Percentiles rank a stretch among this genome's conserved stretches.
phyloP scores from a whole-genome alignment of 495 filamentous ascomycete genomes.

The Aspergillus heteromorphus region DNA sequence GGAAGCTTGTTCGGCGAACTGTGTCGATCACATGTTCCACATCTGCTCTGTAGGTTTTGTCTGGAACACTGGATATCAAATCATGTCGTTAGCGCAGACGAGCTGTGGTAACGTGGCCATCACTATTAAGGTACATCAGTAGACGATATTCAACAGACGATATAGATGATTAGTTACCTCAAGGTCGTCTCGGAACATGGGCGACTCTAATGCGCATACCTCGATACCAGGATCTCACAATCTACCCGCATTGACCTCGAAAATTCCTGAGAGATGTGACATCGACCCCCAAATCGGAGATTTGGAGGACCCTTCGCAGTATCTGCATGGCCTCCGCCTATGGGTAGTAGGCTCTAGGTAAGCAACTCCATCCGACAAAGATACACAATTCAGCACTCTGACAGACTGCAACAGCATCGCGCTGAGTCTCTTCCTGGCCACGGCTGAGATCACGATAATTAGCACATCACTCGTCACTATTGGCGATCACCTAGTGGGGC shows the following conservation, averaged over 20 bases:
- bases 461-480: conserved; percentile 54
- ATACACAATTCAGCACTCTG: neutral
- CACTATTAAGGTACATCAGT: neutral
- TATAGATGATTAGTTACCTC: neutral
- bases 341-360: neutral
- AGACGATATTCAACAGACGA: neutral
- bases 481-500: conserved; percentile 43
- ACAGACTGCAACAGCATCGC: conserved; percentile 33
- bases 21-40: neutral
- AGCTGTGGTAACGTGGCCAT: neutral
- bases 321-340: neutral
- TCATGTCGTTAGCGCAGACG: neutral
- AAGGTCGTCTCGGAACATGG: neutral
- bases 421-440: conserved; percentile 49
- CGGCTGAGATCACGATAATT: conserved; percentile 55
- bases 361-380: neutral
- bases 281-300: neutral
- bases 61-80: neutral
- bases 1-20: neutral
- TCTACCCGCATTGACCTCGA: neutral
- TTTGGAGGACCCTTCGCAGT: neutral
- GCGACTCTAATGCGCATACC: neutral
- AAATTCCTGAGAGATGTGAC: neutral
- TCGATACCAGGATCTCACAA: neutral
- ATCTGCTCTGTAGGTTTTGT: neutral